phyloP scores from a whole-genome alignment of 2,329 filamentous ascomycete genomes.

The Shiraia sp. region DNA sequence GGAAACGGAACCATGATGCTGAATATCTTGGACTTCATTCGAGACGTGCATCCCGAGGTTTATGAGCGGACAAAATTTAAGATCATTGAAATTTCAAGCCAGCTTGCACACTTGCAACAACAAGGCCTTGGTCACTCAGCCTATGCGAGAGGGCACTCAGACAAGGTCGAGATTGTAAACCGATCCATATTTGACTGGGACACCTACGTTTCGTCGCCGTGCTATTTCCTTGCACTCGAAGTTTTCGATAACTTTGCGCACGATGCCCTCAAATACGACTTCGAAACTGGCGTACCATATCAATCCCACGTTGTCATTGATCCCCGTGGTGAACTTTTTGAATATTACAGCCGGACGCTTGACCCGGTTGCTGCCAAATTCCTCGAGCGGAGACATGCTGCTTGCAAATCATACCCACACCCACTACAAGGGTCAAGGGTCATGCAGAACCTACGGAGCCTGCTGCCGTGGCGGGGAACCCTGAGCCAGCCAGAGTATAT shows the following conservation, averaged over 20 bases:
- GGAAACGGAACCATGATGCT: constrained; percentile 97
- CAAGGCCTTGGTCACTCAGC: constrained; percentile 69
- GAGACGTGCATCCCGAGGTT: constrained; percentile 83
- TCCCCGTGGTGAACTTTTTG: constrained; percentile 83
- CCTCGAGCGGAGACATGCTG: constrained; percentile 80
- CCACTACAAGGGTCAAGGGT: constrained; percentile 60
- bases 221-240: constrained; percentile 97
- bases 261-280: constrained; percentile 90
- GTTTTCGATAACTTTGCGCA: constrained; percentile 99
- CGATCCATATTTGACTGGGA: constrained; percentile 94
- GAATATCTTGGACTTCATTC: constrained; percentile 96
- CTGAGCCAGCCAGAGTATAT: constrained; percentile 88
- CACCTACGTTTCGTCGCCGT: constrained; percentile 83
- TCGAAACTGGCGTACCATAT: constrained; percentile 75
- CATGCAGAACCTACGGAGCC: constrained; percentile 64
- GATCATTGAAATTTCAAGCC: constrained; percentile 91
- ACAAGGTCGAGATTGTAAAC: constrained; percentile 93
- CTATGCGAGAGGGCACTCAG: constrained; percentile 72
- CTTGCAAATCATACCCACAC: constrained; percentile 64
- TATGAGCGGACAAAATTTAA: constrained; percentile 92
- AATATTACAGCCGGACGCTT: constrained; percentile 82
- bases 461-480: constrained; percentile 73
- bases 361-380: constrained; percentile 84
- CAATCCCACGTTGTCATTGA: constrained; percentile 91
- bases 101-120: constrained; percentile 77